Evolutionary conservation across 805 yeast species (phyloP), one percentile per base, ranked within the genome.

Genomic region (Nakazawaea anatomiae): DNA sequence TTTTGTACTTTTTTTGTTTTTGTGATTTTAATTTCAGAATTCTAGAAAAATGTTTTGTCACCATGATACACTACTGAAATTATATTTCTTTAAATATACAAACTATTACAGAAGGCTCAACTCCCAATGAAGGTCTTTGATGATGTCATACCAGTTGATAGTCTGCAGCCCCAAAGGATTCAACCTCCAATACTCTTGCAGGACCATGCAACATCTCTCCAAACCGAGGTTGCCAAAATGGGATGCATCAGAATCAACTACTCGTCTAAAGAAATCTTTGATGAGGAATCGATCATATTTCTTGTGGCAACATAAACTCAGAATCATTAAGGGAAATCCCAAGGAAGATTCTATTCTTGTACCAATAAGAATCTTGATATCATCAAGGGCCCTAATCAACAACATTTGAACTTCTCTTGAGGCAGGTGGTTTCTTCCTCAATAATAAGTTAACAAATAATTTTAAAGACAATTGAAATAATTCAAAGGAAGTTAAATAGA

Each of bases 311-410:
- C 65, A 58, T 6, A 73, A 50, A 1, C 76, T 76, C 4, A 67
- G 47, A 18, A 74, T 53, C 48, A 74, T 55, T 57, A 74, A 57
- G 2, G 77, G 71, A 44, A 73, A 65, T 9, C 75, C 67, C 10
- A 73, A 48, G 18, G 68, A 58, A 4, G 65, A 44, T 39, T 63
- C 64, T 25, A 67, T 45, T 28, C 54, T 53, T 1, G 75, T 63
- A 1, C 67, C 67, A 6, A 67, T 51, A 9, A 73, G 49, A 8
- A 60, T 55, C 34, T 67, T 69, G 39, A 74, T 64, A n/a, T 48
- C 47, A 11, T 35, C 41, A 1, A 48, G 32, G 9, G 38, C 43
- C 4, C 52, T 45, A 8, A 60, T 34, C 5, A 63, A 52, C 8
- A 69, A 51, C 6, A 43, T 31, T 55, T 73, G 77, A 18, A 75